Base-by-base conservation (phyloP, 2,329 filamentous ascomycete genomes). In the Aspergillus flavus region DNA sequence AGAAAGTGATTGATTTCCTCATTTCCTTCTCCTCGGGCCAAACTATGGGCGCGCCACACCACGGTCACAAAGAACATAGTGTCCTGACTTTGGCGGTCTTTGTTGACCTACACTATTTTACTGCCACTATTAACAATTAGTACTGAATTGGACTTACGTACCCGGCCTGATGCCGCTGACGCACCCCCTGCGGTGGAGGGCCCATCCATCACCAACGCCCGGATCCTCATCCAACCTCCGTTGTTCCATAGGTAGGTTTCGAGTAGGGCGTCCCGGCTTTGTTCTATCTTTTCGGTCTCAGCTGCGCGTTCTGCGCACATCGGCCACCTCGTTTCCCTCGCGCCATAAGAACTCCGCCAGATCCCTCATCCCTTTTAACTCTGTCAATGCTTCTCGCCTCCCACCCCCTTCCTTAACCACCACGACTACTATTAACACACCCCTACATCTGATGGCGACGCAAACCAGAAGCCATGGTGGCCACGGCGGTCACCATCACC, bases 191-290 rank as follows among this genome's bases (percentile, higher is more conserved):
- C 71, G 72, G 69, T 75, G 75, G 72, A 76, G 75, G 73, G 73
- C 69, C 72, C 73, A 74, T 73, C 65, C 65, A 64, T 52, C 68
- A 65, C 58, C 67, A 66, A 50, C 62, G 58, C 57, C 61, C 45
- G 45, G 45, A 58, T 66, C 91, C 93, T 73, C 89, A 93, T 75
- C 92, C 94, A 46, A 57, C 58, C 59, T 68, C 62, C 63, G 67
- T 57, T 59, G 64, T 63, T 66, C 61, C 50, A 61, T 62, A 61
- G 64, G 62, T 55, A 64, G 58, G 30, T 57, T 50, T 55, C 56
- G 61, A 54, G 55, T 43, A 52, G 52, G 34, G 57, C 62, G 62
- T 57, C 63, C 66, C 58, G 56, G 59, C 56, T 46, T 64, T 61
- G 53, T 61, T 66, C 65, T 48, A 58, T 61, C 64, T 58, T 61